Conservation (phyloP, 805 yeast species). For the Yarrowia bubula region DNA sequence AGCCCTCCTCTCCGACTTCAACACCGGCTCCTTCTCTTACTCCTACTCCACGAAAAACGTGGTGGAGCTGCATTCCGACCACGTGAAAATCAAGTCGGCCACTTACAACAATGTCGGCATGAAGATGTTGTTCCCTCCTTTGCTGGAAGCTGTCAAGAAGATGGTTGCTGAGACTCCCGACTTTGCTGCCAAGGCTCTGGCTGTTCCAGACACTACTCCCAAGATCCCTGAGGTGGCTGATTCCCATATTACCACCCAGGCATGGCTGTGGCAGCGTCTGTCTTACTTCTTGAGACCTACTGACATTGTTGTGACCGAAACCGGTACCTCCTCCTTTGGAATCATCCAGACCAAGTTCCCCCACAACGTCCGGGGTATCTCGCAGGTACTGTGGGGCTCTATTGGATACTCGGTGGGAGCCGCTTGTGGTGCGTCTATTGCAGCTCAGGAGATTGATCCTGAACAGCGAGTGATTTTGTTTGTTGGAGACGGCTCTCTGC, state of each 20-base stretch:
- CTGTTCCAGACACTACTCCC: slow-evolving; percentile 56
- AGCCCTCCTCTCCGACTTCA: slow-evolving; percentile 81
- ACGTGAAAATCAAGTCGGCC: slow-evolving; percentile 52
- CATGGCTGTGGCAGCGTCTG: slow-evolving; percentile 52
- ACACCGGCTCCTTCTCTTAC: slow-evolving; percentile 76
- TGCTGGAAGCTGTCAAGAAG: slow-evolving; percentile 29
- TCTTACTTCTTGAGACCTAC: slow-evolving; percentile 53
- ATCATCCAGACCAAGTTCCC: slow-evolving; percentile 58
- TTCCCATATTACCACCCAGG: slow-evolving; percentile 41
- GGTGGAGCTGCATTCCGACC: slow-evolving; percentile 56
- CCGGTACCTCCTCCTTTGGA: slow-evolving; percentile 67
- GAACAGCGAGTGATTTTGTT: slow-evolving; percentile 54
- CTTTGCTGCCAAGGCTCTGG: slow-evolving; percentile 44
- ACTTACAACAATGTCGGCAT: slow-evolving; percentile 54
- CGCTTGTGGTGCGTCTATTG: slow-evolving; percentile 59
- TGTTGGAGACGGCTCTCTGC: slow-evolving; percentile 69
- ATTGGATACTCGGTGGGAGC: slow-evolving; percentile 67
- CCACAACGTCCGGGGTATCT: slow-evolving; percentile 49
- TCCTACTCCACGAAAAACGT: slow-evolving; percentile 53
- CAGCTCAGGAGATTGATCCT: slow-evolving; percentile 50
- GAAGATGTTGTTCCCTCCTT: slow-evolving; percentile 44
- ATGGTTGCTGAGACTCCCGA: slow-evolving; percentile 29
- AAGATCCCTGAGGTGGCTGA: slow-evolving; percentile 54
- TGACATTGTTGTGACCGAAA: slow-evolving; percentile 60
- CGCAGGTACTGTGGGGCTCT: slow-evolving; percentile 66